These are phyloP conservation scores for Alternaria rosae DNA, from an alignment of 2,329 filamentous ascomycete genomes.

Conservation along the genomic window DNA sequence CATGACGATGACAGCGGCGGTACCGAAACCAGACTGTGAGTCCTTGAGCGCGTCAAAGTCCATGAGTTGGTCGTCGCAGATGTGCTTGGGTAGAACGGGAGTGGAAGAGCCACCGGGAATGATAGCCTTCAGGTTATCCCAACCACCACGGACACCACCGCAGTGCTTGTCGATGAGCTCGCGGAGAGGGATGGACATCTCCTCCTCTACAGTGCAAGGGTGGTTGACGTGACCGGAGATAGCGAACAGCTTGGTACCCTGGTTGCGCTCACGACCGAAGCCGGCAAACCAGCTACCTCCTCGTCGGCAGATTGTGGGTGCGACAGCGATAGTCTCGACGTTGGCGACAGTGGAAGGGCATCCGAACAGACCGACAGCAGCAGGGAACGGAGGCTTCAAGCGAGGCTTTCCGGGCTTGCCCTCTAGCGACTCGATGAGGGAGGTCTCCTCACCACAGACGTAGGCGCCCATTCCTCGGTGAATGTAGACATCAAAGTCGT, in stretches of 20 bases:
- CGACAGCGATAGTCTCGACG: slow-evolving; percentile 95
- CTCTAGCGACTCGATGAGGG: slow-evolving; percentile 96
- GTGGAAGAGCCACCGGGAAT: slow-evolving; percentile 98
- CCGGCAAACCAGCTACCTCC: slow-evolving; percentile 91
- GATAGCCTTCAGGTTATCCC: slow-evolving; percentile 95
- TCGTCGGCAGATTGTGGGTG: slow-evolving; percentile 92
- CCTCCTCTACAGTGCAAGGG: slow-evolving; percentile 96
- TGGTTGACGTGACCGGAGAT: slow-evolving; percentile 99
- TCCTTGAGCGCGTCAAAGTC: slow-evolving; percentile 99
- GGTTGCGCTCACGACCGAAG: slow-evolving; percentile 95
- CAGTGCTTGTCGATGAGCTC: slow-evolving; percentile 99
- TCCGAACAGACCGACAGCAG: slow-evolving; percentile 95
- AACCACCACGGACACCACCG: slow-evolving; percentile 92
- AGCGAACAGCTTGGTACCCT: slow-evolving; percentile 97
- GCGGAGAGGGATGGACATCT: slow-evolving; percentile 96
- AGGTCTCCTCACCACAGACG: slow-evolving; percentile 98
- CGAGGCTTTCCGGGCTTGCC: slow-evolving; percentile 98
- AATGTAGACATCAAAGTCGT: slow-evolving; percentile 96
- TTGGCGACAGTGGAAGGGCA: slow-evolving; percentile 98
- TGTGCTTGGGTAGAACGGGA: slow-evolving; percentile 85
- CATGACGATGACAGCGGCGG: slow-evolving; percentile 98
- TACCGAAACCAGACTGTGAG: slow-evolving; percentile 94
- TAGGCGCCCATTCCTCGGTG: slow-evolving; percentile 98
- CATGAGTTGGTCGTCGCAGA: slow-evolving; percentile 97
- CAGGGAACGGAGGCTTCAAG: slow-evolving; percentile 97